Conservation (phyloP, 2,329 filamentous ascomycete genomes). For the Calonectria naviculata region DNA sequence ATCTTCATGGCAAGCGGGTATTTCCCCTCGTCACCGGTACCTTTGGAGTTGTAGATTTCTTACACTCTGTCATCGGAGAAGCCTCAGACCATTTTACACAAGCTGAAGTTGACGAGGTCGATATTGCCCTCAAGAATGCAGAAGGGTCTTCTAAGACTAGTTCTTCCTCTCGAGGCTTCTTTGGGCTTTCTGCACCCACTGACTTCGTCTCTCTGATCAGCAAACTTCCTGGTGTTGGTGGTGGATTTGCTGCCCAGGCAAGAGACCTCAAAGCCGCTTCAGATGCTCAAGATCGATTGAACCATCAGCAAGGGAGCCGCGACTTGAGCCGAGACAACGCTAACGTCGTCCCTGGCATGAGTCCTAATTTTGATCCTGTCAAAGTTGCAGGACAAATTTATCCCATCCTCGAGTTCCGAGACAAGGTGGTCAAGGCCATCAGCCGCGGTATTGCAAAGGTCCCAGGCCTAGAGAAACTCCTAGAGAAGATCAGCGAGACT, state of each 20-base stretch:
- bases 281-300: slow-evolving; percentile 72
- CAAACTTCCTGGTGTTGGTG: slow-evolving; percentile 78
- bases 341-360: slow-evolving; percentile 79
- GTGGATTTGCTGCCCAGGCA: slow-evolving; percentile 74
- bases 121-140: slow-evolving; percentile 78
- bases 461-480: slow-evolving; percentile 87
- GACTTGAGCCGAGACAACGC: slow-evolving; percentile 56
- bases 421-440: slow-evolving; percentile 91
- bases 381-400: slow-evolving; percentile 87
- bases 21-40: slow-evolving; percentile 79
- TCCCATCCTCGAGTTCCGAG: slow-evolving; percentile 92
- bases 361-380: slow-evolving; percentile 79
- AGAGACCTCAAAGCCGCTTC: slow-evolving; percentile 70
- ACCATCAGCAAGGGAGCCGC: slow-evolving; percentile 50
- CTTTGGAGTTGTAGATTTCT: slow-evolving; percentile 86
- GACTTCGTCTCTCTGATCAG: slow-evolving; percentile 79
- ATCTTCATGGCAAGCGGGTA: slow-evolving; percentile 70
- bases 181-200: slow-evolving; percentile 51
- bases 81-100: slow-evolving; percentile 88
- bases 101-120: slow-evolving; percentile 85
- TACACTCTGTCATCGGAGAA: slow-evolving; percentile 82
- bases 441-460: slow-evolving; percentile 89
- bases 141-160: slow-evolving; percentile 58
- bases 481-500: slow-evolving; percentile 94
- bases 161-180: slow-evolving; percentile 53